These are phyloP conservation scores for Pyrus bretschneideri DNA, from an alignment of 306 rosid genomes.

Conservation along the genomic window DNA sequence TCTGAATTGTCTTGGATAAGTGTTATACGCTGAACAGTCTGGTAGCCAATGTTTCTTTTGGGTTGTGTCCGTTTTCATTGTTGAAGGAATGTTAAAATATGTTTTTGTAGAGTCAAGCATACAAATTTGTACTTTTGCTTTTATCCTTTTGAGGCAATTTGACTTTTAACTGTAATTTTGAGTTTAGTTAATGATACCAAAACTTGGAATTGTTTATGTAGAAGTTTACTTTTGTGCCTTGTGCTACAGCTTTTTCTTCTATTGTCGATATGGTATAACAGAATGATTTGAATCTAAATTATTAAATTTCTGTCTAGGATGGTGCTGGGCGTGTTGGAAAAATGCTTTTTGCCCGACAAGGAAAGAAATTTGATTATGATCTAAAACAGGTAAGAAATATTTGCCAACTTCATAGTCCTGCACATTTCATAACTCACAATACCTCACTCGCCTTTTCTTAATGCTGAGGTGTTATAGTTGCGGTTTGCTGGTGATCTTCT, in stretches of 20 bases:
- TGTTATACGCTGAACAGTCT: background rate
- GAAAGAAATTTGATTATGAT: constrained; percentile 95
- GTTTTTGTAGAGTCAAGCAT: background rate
- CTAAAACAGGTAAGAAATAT: constrained; percentile 64
- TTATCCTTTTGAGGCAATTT: background rate
- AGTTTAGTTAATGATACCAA: background rate
- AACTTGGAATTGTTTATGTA: background rate
- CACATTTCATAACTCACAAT: background rate
- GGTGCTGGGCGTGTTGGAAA: constrained; percentile 99
- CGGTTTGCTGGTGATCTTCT: constrained; percentile 94
- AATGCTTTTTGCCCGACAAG: constrained; percentile 96
- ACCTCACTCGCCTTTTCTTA: constrained; percentile 11
- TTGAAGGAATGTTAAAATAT: background rate
- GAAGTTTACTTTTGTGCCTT: background rate
- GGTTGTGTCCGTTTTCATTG: background rate
- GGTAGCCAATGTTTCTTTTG: background rate
- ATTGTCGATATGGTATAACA: constrained; percentile 1
- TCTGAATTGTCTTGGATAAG: background rate
- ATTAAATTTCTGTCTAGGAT: constrained; percentile 42
- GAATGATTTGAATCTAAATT: background rate
- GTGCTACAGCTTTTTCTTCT: background rate
- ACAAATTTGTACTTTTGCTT: background rate
- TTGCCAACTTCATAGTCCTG: constrained; percentile 1
- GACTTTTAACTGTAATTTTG: background rate
- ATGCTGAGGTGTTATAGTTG: constrained; percentile 41